Evolutionary conservation across 768 basidiomycete genomes (phyloP).

Genomic region (Hericium rajendrae): DNA sequence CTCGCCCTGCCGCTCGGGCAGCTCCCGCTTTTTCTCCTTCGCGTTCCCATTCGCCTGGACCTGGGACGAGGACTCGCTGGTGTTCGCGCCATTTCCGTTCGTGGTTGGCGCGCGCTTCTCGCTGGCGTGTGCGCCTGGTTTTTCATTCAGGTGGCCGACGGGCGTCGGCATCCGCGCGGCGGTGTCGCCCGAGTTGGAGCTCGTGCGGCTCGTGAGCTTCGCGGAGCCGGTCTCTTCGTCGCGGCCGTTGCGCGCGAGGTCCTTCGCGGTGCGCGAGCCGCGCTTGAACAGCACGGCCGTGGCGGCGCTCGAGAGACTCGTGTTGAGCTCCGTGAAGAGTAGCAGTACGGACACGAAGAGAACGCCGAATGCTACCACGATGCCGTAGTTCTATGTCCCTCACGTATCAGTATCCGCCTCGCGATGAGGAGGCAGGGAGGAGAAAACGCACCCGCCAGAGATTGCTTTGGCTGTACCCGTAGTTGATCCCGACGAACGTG

Average conservation of each 20-base stretch:
- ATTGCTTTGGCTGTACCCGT: constrained; percentile 33
- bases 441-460: constrained; percentile 36
- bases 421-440: neutral
- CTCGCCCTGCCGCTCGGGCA: constrained; percentile 28
- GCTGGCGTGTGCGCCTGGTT: no score
- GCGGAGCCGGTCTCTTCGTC: neutral
- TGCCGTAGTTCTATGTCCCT: constrained; percentile 50
- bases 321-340: constrained; percentile 48
- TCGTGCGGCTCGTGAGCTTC: neutral
- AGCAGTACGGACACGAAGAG: constrained; percentile 49
- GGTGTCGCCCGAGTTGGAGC: neutral
- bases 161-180: neutral
- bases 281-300: constrained; percentile 59
- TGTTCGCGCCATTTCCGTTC: neutral
- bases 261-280: constrained; percentile 26
- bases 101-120: neutral
- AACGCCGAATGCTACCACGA: constrained; percentile 55
- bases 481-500: constrained; percentile 38
- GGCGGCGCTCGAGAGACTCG: constrained; percentile 23
- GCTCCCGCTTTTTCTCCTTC: constrained; percentile 6
- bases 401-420: neutral
- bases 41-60: neutral
- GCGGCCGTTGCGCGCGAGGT: constrained; percentile 10
- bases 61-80: neutral
- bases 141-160: no score